Evolutionary conservation across 2,329 filamentous ascomycete species (phyloP).

Genomic region (Paraconiothyrium brasiliense): DNA sequence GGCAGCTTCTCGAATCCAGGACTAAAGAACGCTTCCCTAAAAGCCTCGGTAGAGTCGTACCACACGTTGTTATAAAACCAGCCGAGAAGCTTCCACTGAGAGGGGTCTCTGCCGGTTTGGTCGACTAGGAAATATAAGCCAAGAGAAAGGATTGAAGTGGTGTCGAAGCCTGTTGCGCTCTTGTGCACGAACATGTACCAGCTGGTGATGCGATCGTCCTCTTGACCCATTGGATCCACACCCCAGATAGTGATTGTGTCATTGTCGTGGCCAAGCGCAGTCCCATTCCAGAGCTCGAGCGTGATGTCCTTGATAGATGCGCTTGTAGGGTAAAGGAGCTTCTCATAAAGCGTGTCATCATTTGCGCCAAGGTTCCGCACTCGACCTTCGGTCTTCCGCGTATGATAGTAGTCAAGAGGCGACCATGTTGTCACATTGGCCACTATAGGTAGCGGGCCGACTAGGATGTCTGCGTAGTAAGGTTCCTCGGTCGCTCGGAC

Average conservation of each 20-base stretch:
- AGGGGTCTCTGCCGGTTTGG: constrained; percentile 61
- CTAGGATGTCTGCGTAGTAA: constrained; percentile 55
- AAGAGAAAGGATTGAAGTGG: constrained; percentile 55
- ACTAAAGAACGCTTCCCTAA: constrained; percentile 56
- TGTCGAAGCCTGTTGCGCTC: constrained; percentile 53
- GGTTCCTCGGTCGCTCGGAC: constrained; percentile 36
- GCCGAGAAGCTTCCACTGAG: constrained; percentile 61
- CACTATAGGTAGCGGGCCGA: constrained; percentile 60
- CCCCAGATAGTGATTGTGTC: constrained; percentile 26
- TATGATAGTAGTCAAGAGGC: neutral
- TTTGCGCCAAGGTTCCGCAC: neutral
- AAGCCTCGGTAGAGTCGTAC: constrained; percentile 61
- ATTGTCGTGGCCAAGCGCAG: neutral
- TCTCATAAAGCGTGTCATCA: neutral
- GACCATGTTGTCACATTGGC: neutral
- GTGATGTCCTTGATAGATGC: constrained; percentile 5
- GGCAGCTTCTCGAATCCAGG: constrained; percentile 59
- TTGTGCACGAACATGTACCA: constrained; percentile 59
- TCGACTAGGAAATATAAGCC: constrained; percentile 56
- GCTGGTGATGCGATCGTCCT: constrained; percentile 51
- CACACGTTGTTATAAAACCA: constrained; percentile 66
- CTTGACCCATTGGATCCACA: constrained; percentile 36
- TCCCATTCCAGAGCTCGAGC: neutral
- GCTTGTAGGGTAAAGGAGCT: constrained; percentile 1
- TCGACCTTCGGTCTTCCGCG: neutral